phyloP scores from a whole-genome alignment of 2,329 filamentous ascomycete genomes.

The Hypoxylon sp. region DNA sequence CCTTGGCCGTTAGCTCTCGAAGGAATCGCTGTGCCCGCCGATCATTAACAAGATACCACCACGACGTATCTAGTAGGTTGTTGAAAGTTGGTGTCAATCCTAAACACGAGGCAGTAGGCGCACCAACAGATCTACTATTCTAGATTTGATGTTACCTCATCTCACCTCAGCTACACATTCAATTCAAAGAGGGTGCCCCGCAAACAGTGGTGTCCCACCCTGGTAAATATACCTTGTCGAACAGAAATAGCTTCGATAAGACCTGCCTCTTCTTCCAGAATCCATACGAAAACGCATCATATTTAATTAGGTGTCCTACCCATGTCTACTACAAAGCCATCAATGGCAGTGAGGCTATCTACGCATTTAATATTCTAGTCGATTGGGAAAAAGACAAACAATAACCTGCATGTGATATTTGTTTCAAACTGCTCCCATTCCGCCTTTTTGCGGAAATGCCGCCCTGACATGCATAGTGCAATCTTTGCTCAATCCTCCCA shows the following conservation, averaged over 20 bases:
- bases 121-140: conserved; percentile 17
- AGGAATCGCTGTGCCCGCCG: conserved; percentile 15
- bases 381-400: conserved; percentile 3
- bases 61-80: conserved; percentile 6
- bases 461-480: conserved; percentile 15
- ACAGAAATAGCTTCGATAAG: conserved; percentile 20
- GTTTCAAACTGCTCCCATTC: neutral
- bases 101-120: conserved; percentile 16
- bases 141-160: conserved; percentile 22
- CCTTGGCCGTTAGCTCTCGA: neutral
- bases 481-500: conserved; percentile 13
- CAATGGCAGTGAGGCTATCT: conserved; percentile 4
- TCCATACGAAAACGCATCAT: conserved; percentile 4
- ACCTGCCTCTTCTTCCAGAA: conserved; percentile 5
- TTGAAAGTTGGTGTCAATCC: conserved; percentile 16
- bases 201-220: conserved; percentile 6
- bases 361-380: neutral
- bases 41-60: conserved; percentile 11
- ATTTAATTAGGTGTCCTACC: conserved; percentile 6
- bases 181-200: conserved; percentile 7
- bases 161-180: conserved; percentile 15
- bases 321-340: conserved; percentile 12
- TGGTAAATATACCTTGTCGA: conserved; percentile 3
- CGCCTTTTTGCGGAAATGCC: conserved; percentile 18
- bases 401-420: conserved; percentile 15